These are phyloP conservation scores for Penicillium subrubescens DNA, from an alignment of 495 filamentous ascomycete species.

Conservation along the genomic window DNA sequence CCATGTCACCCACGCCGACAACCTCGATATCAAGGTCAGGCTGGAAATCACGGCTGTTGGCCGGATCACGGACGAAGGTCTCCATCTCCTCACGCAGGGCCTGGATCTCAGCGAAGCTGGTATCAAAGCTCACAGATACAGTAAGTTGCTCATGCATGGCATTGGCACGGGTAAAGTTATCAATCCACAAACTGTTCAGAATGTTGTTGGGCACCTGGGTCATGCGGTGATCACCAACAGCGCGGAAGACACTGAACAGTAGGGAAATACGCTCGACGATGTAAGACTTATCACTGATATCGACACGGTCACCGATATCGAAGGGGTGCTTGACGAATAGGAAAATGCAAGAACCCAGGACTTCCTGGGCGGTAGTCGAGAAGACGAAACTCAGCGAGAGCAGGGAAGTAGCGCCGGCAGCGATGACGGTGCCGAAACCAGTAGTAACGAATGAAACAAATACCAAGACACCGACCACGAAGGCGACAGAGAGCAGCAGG, in stretches of 20 bases:
- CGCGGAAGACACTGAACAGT: slow-evolving; percentile 90
- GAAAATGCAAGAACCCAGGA: slow-evolving; percentile 95
- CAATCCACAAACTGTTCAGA: slow-evolving; percentile 87
- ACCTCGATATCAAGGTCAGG: slow-evolving; percentile 78
- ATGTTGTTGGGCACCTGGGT: slow-evolving; percentile 91
- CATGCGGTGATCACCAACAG: slow-evolving; percentile 76
- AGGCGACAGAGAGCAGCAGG: slow-evolving; percentile 75
- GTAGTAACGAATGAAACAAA: slow-evolving; percentile 89
- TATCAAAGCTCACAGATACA: slow-evolving; percentile 80
- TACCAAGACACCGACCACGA: slow-evolving; percentile 79
- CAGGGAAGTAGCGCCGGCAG: slow-evolving; percentile 92
- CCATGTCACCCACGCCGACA: slow-evolving; percentile 78
- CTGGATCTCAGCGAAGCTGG: slow-evolving; percentile 84
- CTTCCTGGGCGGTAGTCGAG: slow-evolving; percentile 85
- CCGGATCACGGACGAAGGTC: slow-evolving; percentile 78
- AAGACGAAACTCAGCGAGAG: slow-evolving; percentile 95
- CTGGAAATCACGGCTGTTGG: slow-evolving; percentile 91
- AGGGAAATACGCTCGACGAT: slow-evolving; percentile 92
- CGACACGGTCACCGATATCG: slow-evolving; percentile 92
- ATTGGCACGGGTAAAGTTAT: slow-evolving; percentile 87
- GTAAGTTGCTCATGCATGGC: slow-evolving; percentile 88
- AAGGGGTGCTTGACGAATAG: slow-evolving; percentile 95
- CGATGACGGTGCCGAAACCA: slow-evolving; percentile 81
- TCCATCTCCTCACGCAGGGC: slow-evolving; percentile 78
- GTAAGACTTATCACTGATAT: slow-evolving; percentile 70